Evolutionary conservation across 164 flowering plant species (phyloP), one percentile per base, ranked within the genome.

Genomic region (Aristolochia fimbriata): DNA sequence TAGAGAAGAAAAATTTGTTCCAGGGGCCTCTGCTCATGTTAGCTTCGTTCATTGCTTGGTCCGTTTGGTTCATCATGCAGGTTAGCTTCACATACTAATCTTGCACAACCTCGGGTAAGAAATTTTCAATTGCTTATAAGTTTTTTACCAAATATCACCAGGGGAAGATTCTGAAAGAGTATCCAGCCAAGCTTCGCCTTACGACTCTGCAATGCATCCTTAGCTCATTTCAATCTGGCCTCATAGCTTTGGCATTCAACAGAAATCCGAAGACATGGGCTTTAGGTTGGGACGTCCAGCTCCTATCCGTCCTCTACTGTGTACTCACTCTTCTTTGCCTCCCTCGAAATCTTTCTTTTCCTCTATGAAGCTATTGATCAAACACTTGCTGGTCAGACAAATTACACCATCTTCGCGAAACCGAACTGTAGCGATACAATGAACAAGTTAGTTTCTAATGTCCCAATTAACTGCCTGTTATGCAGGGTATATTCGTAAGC

Each of bases 401-500:
- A 10, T 37, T 10, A 37, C 12, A 7, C 43, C 43, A 10, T 37
- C 2, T 37, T 37, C 8, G 22, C 37, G 15, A 55, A 57, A 19
- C 21, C 7, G 21, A n/a, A 27, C 22, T 16, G 31, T 21, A 16
- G 20, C 45, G 11, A 33, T 1, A 5, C 33, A 37, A 57, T 7
- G 48, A 37, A 41, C 41, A 2, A n/a, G 17, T n/a, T n/a, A 47
- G 19, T 47, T 21, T 49, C 52, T 49, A 6, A n/a, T 16, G 0
- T 16, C 19, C 22, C 19, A 16, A n/a, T n/a, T n/a, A n/a, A 16
- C 52, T 21, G 10, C 52, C 17, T 49, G 3, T 13, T 17, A 17
- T 64, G 63, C 72, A 77, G 80, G 80, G 80, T 1, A 47, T 71
- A 0, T 9, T 71, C 14, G 76, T 77, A 25, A 74, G 67, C 15